Evolutionary conservation across 2,329 filamentous ascomycete species (phyloP).

Genomic region (Alternaria consortialis): DNA sequence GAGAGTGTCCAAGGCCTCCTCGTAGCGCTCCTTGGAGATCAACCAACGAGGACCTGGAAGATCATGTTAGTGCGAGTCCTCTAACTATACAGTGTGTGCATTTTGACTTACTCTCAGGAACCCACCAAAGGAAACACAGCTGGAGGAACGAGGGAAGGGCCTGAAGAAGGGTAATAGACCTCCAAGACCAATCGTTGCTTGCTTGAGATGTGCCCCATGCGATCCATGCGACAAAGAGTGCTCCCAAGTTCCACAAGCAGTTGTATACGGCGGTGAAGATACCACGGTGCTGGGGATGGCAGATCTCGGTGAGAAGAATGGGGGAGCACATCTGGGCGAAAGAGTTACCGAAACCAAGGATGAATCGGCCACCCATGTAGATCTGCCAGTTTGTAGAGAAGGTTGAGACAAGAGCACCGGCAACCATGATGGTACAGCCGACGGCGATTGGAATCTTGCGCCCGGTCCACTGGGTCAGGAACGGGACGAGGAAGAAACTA

Average conservation of each 20-base stretch:
- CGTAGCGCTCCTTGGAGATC: slow-evolving; percentile 68
- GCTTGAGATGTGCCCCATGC: slow-evolving; percentile 52
- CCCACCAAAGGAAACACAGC: slow-evolving; percentile 66
- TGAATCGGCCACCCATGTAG: slow-evolving; percentile 67
- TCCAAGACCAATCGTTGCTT: slow-evolving; percentile 59
- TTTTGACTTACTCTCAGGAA: slow-evolving; percentile 62
- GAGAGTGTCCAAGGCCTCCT: slow-evolving; percentile 69
- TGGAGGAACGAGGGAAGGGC: slow-evolving; percentile 62
- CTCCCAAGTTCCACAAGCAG: slow-evolving; percentile 71
- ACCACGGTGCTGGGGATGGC: slow-evolving; percentile 72
- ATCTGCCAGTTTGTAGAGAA: slow-evolving; percentile 46
- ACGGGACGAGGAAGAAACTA: slow-evolving; percentile 47
- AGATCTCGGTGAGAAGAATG: slow-evolving; percentile 71
- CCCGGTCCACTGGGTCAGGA: slow-evolving; percentile 55
- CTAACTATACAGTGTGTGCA: not conserved
- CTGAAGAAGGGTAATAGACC: slow-evolving; percentile 64
- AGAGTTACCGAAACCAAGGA: slow-evolving; percentile 73
- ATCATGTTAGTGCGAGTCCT: slow-evolving; percentile 2
- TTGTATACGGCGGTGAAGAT: slow-evolving; percentile 73
- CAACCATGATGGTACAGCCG: slow-evolving; percentile 57
- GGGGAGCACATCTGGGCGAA: slow-evolving; percentile 71
- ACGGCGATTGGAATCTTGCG: slow-evolving; percentile 53
- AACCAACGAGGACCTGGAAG: slow-evolving; percentile 61
- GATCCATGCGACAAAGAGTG: slow-evolving; percentile 67
- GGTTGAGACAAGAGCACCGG: slow-evolving; percentile 49